Percentiles rank a stretch among this genome's conserved stretches.
Evolutionary conservation across 805 yeast species (phyloP).

Genomic region (Pichia cabralensis): DNA sequence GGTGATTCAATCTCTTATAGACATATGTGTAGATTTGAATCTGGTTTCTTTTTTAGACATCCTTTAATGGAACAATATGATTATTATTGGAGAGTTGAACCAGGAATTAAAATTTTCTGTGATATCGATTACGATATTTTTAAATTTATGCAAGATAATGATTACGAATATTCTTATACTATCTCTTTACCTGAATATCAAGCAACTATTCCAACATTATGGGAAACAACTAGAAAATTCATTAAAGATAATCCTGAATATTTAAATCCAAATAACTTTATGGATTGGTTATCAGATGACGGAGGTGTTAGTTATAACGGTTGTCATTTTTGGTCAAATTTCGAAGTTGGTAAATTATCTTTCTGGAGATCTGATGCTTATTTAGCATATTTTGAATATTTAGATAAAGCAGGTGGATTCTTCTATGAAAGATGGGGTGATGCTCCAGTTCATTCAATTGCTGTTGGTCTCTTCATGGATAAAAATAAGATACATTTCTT

Average conservation of each 20-base stretch:
- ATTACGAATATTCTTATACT: conserved; percentile 66
- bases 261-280: conserved; percentile 48
- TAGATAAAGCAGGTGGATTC: conserved; percentile 78
- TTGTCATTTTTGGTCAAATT: conserved; percentile 88
- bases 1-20: conserved; percentile 61
- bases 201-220: conserved; percentile 62
- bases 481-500: conserved; percentile 66
- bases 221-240: conserved; percentile 63
- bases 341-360: conserved; percentile 65
- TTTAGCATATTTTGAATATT: conserved; percentile 53
- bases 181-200: conserved; percentile 64
- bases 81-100: conserved; percentile 93
- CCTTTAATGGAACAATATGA: conserved; percentile 65
- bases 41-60: conserved; percentile 80
- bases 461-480: conserved; percentile 67
- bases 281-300: conserved; percentile 61
- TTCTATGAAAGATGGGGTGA: conserved; percentile 92
- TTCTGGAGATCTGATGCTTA: conserved; percentile 69
- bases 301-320: conserved; percentile 58
- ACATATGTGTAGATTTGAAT: conserved; percentile 87
- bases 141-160: conserved; percentile 68
- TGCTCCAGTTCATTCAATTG: conserved; percentile 84
- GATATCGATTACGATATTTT: conserved; percentile 72
- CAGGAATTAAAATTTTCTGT: conserved; percentile 68
- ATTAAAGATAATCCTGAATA: conserved; percentile 48